Percentiles rank a stretch among this genome's conserved stretches.
Evolutionary conservation across 257 asterid genomes (phyloP).

Genomic region (Jaltomata sinuosa): DNA sequence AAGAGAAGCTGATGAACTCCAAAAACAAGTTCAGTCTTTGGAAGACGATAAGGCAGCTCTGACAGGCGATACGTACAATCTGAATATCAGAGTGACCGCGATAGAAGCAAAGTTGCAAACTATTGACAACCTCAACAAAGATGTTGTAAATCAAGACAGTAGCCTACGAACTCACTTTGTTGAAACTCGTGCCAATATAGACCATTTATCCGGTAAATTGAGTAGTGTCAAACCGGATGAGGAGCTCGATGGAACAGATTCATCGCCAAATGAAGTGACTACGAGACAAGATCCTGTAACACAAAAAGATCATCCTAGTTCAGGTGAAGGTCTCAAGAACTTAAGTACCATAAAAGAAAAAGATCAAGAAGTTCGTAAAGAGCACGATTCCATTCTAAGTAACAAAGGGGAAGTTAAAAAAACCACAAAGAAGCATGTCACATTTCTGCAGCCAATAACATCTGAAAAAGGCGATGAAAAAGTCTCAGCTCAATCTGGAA

Average conservation of each 20-base stretch:
- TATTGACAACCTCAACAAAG: slow-evolving; percentile 41
- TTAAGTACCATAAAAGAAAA: not conserved
- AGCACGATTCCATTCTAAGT: not conserved
- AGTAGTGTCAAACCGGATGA: slow-evolving; percentile 49
- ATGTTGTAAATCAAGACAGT: slow-evolving; percentile 45
- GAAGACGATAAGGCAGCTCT: slow-evolving; percentile 47
- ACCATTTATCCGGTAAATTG: slow-evolving; percentile 48
- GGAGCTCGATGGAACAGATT: slow-evolving; percentile 25
- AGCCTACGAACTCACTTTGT: slow-evolving; percentile 44
- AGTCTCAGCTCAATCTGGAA: not conserved
- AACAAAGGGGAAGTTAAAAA: not conserved
- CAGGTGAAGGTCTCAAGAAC: not conserved
- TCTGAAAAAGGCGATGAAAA: slow-evolving; percentile 8
- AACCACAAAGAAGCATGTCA: not conserved
- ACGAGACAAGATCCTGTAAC: not conserved
- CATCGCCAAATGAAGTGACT: not conserved
- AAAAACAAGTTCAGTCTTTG: slow-evolving; percentile 35
- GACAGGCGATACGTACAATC: slow-evolving; percentile 17
- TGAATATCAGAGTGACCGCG: slow-evolving; percentile 45
- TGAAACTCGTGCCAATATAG: slow-evolving; percentile 44
- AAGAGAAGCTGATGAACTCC: slow-evolving; percentile 43
- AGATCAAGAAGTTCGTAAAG: not conserved
- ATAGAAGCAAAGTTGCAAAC: slow-evolving; percentile 52
- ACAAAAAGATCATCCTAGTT: not conserved
- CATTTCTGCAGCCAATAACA: not conserved